phyloP scores from a whole-genome alignment of 495 filamentous ascomycete genomes.

The Xylaria acuta region DNA sequence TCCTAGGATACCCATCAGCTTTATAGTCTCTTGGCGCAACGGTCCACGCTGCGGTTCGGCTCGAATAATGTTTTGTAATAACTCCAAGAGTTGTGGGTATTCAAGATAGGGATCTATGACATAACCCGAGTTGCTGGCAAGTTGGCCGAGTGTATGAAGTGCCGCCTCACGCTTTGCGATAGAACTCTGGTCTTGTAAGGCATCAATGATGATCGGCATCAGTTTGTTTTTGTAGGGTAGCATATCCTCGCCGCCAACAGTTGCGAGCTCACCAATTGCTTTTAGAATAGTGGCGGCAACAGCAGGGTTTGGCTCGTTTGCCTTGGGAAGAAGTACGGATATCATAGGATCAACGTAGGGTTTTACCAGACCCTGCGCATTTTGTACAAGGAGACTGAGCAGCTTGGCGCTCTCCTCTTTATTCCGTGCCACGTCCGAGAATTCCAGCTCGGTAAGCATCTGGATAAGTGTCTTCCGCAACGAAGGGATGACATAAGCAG shows the following conservation, averaged over 20 bases:
- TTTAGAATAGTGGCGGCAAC: slow-evolving; percentile 93
- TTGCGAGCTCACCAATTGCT: slow-evolving; percentile 90
- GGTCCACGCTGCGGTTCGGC: slow-evolving; percentile 80
- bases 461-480: slow-evolving; percentile 94
- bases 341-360: slow-evolving; percentile 97
- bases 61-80: slow-evolving; percentile 92
- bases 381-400: slow-evolving; percentile 88
- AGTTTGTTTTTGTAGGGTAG: slow-evolving; percentile 81
- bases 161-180: slow-evolving; percentile 88
- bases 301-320: slow-evolving; percentile 77
- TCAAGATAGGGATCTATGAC: slow-evolving; percentile 96
- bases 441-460: slow-evolving; percentile 92
- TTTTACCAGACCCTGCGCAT: slow-evolving; percentile 87
- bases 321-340: slow-evolving; percentile 85
- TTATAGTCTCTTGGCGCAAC: slow-evolving; percentile 91
- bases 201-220: slow-evolving; percentile 93
- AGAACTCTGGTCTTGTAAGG: slow-evolving; percentile 90
- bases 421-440: slow-evolving; percentile 89
- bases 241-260: slow-evolving; percentile 92
- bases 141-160: slow-evolving; percentile 85
- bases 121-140: slow-evolving; percentile 94
- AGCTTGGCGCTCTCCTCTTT: slow-evolving; percentile 96
- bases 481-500: slow-evolving; percentile 95
- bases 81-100: slow-evolving; percentile 88
- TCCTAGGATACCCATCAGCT: slow-evolving; percentile 93